Evolutionary conservation across 2,329 filamentous ascomycete genomes (phyloP).

Genomic region (Xylariomycetidae sp.): DNA sequence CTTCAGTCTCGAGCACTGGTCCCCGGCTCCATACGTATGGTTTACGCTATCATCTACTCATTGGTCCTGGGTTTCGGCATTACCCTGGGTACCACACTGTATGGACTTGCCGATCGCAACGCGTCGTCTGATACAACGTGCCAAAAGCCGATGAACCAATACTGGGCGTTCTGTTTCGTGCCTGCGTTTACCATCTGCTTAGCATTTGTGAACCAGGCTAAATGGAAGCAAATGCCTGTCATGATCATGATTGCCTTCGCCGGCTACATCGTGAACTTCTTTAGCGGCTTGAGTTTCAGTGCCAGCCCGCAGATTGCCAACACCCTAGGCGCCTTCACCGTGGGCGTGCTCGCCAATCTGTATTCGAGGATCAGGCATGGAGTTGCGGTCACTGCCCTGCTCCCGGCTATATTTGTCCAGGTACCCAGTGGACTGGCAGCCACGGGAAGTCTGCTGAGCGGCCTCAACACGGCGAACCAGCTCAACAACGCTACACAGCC

Average conservation of each 20-base stretch:
- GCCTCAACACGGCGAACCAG: conserved; percentile 38
- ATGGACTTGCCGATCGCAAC: conserved; percentile 38
- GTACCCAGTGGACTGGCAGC: conserved; percentile 44
- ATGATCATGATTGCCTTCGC: conserved; percentile 71
- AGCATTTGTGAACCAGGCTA: conserved; percentile 73
- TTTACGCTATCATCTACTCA: conserved; percentile 71
- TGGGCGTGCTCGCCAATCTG: conserved; percentile 72
- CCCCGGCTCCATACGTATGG: conserved; percentile 67
- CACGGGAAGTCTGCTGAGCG: conserved; percentile 41
- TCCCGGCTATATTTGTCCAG: conserved; percentile 45
- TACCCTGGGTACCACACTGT: conserved; percentile 42
- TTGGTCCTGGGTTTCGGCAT: conserved; percentile 70
- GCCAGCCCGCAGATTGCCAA: conserved; percentile 72
- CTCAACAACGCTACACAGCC: conserved; percentile 32
- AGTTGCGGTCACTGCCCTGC: conserved; percentile 42
- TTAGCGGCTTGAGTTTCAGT: conserved; percentile 59
- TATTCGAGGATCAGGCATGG: conserved; percentile 60
- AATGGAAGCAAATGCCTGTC: conserved; percentile 73
- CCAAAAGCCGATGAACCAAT: conserved; percentile 23
- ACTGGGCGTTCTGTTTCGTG: conserved; percentile 65
- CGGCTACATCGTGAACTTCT: conserved; percentile 75
- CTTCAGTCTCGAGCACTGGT: conserved; percentile 66
- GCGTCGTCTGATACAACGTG: conserved; percentile 31
- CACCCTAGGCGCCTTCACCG: conserved; percentile 69
- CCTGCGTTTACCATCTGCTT: conserved; percentile 69